Percentiles rank a stretch among this genome's conserved stretches.
phyloP scores from a whole-genome alignment of 202 grass and related monocot genomes.

The Carex sylvatica region DNA sequence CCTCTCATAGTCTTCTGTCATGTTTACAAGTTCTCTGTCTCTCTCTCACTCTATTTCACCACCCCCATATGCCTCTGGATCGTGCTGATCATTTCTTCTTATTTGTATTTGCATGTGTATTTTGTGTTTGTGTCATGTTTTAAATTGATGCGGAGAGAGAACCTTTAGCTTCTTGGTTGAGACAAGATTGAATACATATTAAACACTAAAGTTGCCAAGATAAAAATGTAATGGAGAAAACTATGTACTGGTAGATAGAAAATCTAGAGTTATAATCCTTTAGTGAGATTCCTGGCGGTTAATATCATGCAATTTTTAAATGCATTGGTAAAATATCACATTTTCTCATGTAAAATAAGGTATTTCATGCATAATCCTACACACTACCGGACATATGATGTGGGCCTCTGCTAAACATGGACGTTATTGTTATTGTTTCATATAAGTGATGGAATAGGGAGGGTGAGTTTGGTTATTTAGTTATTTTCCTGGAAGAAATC shows the following conservation, averaged over 20 bases:
- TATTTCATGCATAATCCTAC: background rate
- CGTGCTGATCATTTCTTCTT: background rate
- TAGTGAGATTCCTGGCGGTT: no score
- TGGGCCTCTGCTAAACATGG: background rate
- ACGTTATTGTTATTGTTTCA: background rate
- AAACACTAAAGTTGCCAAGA: background rate
- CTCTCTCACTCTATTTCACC: background rate
- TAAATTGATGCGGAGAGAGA: background rate
- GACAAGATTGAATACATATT: background rate
- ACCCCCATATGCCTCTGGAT: background rate
- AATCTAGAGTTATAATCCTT: no score
- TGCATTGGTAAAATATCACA: background rate
- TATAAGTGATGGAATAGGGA: conserved; percentile 4
- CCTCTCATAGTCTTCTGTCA: conserved; percentile 93
- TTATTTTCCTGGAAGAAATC: background rate
- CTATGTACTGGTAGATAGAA: background rate
- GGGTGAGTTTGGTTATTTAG: background rate
- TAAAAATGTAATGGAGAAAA: conserved; percentile 2
- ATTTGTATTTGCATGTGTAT: background rate
- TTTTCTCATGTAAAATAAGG: background rate
- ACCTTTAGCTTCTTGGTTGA: conserved; percentile 5
- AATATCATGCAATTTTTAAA: no score
- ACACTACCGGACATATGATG: background rate
- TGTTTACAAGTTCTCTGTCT: conserved; percentile 78
- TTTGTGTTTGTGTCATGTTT: background rate